Evolutionary conservation across 2,329 filamentous ascomycete genomes (phyloP), one percentile per base, ranked within the genome.

Genomic region (Colletotrichum sidae): DNA sequence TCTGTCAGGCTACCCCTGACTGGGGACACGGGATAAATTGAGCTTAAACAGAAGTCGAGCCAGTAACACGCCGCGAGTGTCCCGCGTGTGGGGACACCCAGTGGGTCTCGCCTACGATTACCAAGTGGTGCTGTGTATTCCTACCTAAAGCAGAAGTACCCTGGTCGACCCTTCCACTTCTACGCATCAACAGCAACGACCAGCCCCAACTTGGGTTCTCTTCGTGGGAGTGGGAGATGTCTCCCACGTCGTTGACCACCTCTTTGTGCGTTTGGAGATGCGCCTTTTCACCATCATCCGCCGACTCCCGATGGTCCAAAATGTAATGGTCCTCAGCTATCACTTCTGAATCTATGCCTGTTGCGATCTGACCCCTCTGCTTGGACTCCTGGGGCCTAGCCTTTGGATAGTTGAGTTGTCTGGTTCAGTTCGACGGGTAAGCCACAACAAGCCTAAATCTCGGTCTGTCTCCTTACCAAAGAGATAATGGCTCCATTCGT

Each of bases 391-490:
- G 42, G 47, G 9, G 42, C 15, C 5, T 7, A 44, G 42, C 42
- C 13, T 42, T 15, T 57, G 25, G 13, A 37, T 15, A 8, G n/a
- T 66, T 45, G 41, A 17, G 42, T 47, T 8, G 42, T 53, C 52
- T 47, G 37, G 12, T 41, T 58, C 47, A 65, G 44, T 8, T 4
- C 56, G 53, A 53, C 47, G 58, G 53, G 25, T 52, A 53, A 17
- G 11, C 52, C 37, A 55, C 11, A 17, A 25, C 37, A 34, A 61
- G 17, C 13, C 41, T 35, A 53, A 15, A 47, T 62, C 15, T 41
- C 25, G 35, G 11, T 53, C 42, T 62, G 47, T 52, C 35, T 52
- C 58, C 57, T 57, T 33, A 34, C 63, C 58, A 38, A 37, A 56
- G 55, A 13, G 37, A 63, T 58, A 11, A 45, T 57, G 37, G 53